Conservation (phyloP, 768 basidiomycete genomes). For the Coprinopsis marcescibilis region DNA sequence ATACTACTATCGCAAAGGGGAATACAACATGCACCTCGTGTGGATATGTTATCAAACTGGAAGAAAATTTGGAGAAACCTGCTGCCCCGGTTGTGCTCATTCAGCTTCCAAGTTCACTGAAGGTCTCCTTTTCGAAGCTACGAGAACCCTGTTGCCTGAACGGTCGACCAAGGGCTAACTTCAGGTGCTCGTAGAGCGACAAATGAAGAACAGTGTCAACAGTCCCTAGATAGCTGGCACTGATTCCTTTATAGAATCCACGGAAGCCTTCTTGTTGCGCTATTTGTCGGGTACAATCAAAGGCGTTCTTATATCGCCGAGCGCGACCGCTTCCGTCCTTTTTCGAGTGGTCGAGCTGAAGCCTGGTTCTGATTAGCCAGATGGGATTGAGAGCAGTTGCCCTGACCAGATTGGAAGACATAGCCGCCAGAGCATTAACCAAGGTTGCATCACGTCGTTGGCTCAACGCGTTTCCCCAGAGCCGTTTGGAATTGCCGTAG, state of each 20-base stretch:
- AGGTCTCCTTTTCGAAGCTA: background rate
- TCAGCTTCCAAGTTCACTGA: background rate
- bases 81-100: conserved; percentile 5
- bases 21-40: background rate
- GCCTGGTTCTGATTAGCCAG: conserved; percentile 7
- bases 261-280: background rate
- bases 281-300: conserved; percentile 5
- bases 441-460: background rate
- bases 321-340: background rate
- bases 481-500: conserved; percentile 5
- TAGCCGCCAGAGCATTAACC: background rate
- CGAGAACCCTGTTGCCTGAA: background rate
- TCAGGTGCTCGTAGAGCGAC: conserved; percentile 1
- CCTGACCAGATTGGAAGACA: background rate
- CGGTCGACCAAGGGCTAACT: background rate
- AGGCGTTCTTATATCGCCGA: conserved; percentile 2
- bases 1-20: background rate
- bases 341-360: conserved; percentile 1
- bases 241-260: conserved; percentile 2
- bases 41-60: conserved; percentile 6
- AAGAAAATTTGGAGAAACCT: conserved; percentile 2
- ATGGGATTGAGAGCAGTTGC: conserved; percentile 3
- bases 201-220: conserved; percentile 3
- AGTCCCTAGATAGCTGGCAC: conserved; percentile 3
- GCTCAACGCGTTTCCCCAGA: background rate